These are phyloP conservation scores for Metschnikowia bowlesiae DNA, from an alignment of 805 yeast species.

Conservation along the genomic window DNA sequence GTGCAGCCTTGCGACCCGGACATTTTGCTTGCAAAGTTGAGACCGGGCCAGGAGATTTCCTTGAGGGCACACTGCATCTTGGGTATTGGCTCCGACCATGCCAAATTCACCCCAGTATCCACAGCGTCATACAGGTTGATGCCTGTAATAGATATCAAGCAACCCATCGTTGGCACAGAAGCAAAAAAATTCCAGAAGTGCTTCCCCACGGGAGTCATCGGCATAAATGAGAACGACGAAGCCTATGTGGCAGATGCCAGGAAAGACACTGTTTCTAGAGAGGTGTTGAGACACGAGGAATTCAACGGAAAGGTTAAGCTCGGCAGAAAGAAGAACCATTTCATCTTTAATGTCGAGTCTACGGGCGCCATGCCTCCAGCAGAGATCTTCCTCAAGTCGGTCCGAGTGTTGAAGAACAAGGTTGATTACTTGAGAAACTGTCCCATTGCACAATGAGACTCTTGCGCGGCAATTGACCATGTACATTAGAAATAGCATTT, in stretches of 20 bases:
- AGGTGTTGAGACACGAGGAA: conserved; percentile 89
- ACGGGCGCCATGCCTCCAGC: conserved; percentile 97
- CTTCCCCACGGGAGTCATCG: conserved; percentile 92
- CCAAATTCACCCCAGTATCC: conserved; percentile 94
- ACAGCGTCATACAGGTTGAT: conserved; percentile 93
- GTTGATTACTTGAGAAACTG: conserved; percentile 74
- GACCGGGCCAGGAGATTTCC: conserved; percentile 96
- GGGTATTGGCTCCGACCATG: conserved; percentile 93
- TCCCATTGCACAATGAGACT: conserved; percentile 57
- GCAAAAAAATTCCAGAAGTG: conserved; percentile 82
- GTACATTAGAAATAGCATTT: conserved; percentile 6
- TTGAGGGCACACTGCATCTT: conserved; percentile 85
- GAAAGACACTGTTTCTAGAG: conserved; percentile 95
- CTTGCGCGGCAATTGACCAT: background rate
- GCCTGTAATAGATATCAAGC: conserved; percentile 75
- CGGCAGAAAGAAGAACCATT: conserved; percentile 89
- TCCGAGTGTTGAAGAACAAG: conserved; percentile 79
- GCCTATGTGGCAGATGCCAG: conserved; percentile 88
- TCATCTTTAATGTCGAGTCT: conserved; percentile 89
- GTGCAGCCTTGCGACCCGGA: conserved; percentile 83
- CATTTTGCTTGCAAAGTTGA: conserved; percentile 81
- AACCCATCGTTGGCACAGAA: conserved; percentile 69
- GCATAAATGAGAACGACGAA: conserved; percentile 55
- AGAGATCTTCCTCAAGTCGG: conserved; percentile 88
- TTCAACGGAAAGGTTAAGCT: conserved; percentile 84